A percentile compares a stretch with the other conserved stretches of the same genome.
Evolutionary conservation across 2,329 filamentous ascomycete genomes (phyloP).

Genomic region (Cercospora sp.): DNA sequence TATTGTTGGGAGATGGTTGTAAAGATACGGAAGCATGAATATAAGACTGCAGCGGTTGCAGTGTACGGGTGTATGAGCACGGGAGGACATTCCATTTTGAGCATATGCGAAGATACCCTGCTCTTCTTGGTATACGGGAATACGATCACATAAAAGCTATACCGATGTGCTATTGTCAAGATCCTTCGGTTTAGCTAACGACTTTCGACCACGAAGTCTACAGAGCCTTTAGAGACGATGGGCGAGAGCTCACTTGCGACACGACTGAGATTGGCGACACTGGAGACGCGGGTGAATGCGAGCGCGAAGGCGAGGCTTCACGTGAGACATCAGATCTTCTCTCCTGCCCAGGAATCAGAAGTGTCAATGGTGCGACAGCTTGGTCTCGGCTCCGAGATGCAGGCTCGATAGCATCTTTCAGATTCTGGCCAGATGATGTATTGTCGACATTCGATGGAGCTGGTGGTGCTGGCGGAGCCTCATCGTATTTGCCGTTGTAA

Average conservation of each 20-base stretch:
- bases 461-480: conserved; percentile 4
- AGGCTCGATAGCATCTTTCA: conserved; percentile 13
- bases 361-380: conserved; percentile 5
- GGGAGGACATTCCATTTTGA: not conserved
- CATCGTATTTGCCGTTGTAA: conserved; percentile 7
- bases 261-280: conserved; percentile 22
- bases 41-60: not conserved
- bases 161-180: not conserved
- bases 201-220: not conserved
- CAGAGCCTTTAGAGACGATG: conserved; percentile 9
- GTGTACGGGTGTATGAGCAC: not conserved
- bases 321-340: conserved; percentile 13
- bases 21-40: not conserved
- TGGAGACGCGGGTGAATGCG: conserved; percentile 23
- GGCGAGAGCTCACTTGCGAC: conserved; percentile 16
- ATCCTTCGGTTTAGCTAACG: not conserved
- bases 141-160: not conserved
- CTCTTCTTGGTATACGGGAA: not conserved
- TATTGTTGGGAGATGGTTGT: conserved; percentile 56
- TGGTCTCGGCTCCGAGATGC: conserved; percentile 4
- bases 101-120: conserved; percentile 7
- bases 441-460: conserved; percentile 8
- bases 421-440: conserved; percentile 14
- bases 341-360: conserved; percentile 18
- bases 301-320: conserved; percentile 18